Conservation (phyloP, 2,329 filamentous ascomycete species). For the Penicillium sp. region DNA sequence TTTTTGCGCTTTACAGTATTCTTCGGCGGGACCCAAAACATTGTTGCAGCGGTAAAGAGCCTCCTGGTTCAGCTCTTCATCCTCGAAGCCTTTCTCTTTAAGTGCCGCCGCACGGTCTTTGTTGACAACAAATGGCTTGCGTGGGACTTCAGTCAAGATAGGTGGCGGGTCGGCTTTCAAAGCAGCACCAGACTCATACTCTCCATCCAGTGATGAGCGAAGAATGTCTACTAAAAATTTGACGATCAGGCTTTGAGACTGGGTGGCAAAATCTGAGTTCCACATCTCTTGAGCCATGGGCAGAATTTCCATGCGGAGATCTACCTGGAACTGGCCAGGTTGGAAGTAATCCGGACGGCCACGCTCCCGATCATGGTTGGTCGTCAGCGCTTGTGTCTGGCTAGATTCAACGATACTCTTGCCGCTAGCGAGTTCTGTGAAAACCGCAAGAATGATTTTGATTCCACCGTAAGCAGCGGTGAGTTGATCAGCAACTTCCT, state of each 20-base stretch:
- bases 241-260: constrained; percentile 72
- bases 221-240: constrained; percentile 82
- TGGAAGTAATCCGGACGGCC: constrained; percentile 62
- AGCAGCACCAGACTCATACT: constrained; percentile 68
- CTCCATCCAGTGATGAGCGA: constrained; percentile 73
- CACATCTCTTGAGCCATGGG: constrained; percentile 77
- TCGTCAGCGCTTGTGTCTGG: constrained; percentile 58
- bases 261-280: constrained; percentile 82
- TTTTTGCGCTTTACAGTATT: constrained; percentile 71
- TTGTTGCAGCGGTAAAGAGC: constrained; percentile 82
- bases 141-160: constrained; percentile 44
- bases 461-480: constrained; percentile 62
- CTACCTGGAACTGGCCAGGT: constrained; percentile 77
- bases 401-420: constrained; percentile 79
- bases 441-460: constrained; percentile 82
- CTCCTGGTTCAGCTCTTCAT: constrained; percentile 68
- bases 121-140: constrained; percentile 55
- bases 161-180: constrained; percentile 62
- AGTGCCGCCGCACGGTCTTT: constrained; percentile 47
- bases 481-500: constrained; percentile 44
- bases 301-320: constrained; percentile 77
- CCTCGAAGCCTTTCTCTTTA: constrained; percentile 49
- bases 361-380: constrained; percentile 55
- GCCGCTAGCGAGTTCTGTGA: constrained; percentile 70
- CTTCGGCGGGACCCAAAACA: constrained; percentile 57